Evolutionary conservation across 176 grass and related monocot genomes (phyloP), one percentile per base, ranked within the genome.

Genomic region (Urochloa ruziziensis): DNA sequence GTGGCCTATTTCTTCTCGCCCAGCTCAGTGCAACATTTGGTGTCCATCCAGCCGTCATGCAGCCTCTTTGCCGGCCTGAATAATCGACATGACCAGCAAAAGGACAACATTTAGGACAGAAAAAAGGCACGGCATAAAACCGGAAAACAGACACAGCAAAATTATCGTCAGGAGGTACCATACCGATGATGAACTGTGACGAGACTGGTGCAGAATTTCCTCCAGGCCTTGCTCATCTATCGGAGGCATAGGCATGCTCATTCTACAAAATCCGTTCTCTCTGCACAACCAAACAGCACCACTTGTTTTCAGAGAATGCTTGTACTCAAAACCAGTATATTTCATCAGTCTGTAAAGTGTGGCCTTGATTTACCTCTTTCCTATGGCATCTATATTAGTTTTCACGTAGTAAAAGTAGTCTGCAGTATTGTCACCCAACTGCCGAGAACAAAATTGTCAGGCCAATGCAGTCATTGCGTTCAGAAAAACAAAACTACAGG

Each of bases 381-480:
- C 21, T 27, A 87, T 21, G 29, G 61, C 85, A 47, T 81, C 78
- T 6, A 87, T 24, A 17, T 68, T 87, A 53, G 14, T 76, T 57
- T 68, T 87, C 70, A 82, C 62, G 11, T 68, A 59, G 30, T 87
- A 33, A n/a, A 87, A 82, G 29, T 76, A 82, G 49, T 60, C 37
- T 10, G n/a, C 7, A 69, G 28, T 29, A 21, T 60, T 4, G 3
- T 36, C 12, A 10, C 10, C n/a, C 51, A 75, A 18, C 85, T 87
- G 79, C 23, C 17, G 27, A 40, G 19, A 8, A 58, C n/a, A 18
- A 63, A n/a, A 35, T n/a, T 36, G 46, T 7, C 7, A 62, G 27
- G 42, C 33, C 25, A 62, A 48, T 48, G 2, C 51, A 44, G 14
- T 57, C 30, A 58, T 39, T 40, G 65, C 35, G 11, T 67, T 39